Base-by-base conservation (phyloP, 495 filamentous ascomycete genomes). In the Aspergillus cavernicola region DNA sequence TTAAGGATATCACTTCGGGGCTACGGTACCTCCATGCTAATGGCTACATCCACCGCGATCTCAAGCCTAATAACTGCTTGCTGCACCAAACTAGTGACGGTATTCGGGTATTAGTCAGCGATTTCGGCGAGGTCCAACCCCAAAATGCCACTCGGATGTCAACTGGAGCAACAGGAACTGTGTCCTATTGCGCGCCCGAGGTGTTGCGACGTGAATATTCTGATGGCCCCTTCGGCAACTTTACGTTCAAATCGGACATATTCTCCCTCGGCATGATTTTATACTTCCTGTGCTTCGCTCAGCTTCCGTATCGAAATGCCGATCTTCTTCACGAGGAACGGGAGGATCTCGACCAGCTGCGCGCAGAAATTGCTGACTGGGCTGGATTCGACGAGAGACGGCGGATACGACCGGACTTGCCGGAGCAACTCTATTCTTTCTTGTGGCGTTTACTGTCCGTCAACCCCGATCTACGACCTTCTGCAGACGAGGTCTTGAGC, bases 251-350 rank as follows among this genome's bases (percentile, higher is more conserved):
- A 61, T 96, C 91, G 0, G 93, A 98, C 65, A 87, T 98, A 10
- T 98, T 98, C 70, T 96, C 91, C 3, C 68, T 98, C 0, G 93
- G 93, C 29, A 96, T 98, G 93, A 97, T 97, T 38, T 80, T 98
- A 4, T 95, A 97, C 67, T 97, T 97, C 58, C 83, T 97, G 71
- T 97, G 95, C 65, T 98, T 97, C 65, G 89, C 88, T 0, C 79
- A 88, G 7, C 80, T 97, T 2, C 93, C 93, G 2, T 98, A 97
- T 62, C 72, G 60, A 20, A 86, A 85, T 62, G 92, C 91, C 28
- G 90, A 97, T 59, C 71, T 84, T 18, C 76, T 95, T 32, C 80
- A 95, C 53, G 93, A 98, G 67, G 95, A 97, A 59, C 69, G 66
- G 51, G 95, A 97, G 62, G 92, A 98, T 53, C 77, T 97, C n/a